phyloP scores from a whole-genome alignment of 306 rosid species.

The Vigna reflexopilosa region DNA sequence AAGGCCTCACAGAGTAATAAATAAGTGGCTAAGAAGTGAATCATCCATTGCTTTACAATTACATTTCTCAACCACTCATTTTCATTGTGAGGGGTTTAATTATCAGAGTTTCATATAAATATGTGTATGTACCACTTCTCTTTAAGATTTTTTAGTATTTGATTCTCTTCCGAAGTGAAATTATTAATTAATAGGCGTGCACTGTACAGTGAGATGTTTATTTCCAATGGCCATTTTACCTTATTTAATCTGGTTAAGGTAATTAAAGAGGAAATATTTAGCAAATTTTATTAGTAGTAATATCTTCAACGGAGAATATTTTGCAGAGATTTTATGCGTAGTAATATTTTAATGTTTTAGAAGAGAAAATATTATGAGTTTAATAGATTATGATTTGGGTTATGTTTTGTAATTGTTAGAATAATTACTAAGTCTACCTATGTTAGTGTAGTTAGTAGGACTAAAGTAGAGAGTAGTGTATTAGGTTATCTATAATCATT shows the following conservation, averaged over 20 bases:
- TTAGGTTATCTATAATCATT: too few species aligned
- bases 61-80: conserved; percentile 37
- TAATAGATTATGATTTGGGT: too few species aligned
- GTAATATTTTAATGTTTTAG: too few species aligned
- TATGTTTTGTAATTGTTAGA: too few species aligned
- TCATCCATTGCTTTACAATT: background rate
- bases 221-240: conserved; percentile 57
- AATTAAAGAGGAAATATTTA: too few species aligned
- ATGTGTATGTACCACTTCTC: conserved; percentile 28
- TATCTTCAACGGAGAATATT: too few species aligned
- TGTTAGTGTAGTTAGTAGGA: too few species aligned
- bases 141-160: conserved; percentile 37
- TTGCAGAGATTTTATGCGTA: too few species aligned
- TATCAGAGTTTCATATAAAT: conserved; percentile 11
- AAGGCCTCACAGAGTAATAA: conserved; percentile 35
- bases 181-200: conserved; percentile 45
- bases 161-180: conserved; percentile 38
- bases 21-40: conserved; percentile 37
- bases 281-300: too few species aligned
- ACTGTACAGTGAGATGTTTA: conserved; percentile 78
- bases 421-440: too few species aligned
- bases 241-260: conserved; percentile 18
- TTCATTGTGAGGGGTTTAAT: conserved; percentile 33
- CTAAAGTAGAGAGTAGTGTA: too few species aligned
- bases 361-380: too few species aligned